Conservation (phyloP, 208 protist species). For the Polymyxa betae region DNA sequence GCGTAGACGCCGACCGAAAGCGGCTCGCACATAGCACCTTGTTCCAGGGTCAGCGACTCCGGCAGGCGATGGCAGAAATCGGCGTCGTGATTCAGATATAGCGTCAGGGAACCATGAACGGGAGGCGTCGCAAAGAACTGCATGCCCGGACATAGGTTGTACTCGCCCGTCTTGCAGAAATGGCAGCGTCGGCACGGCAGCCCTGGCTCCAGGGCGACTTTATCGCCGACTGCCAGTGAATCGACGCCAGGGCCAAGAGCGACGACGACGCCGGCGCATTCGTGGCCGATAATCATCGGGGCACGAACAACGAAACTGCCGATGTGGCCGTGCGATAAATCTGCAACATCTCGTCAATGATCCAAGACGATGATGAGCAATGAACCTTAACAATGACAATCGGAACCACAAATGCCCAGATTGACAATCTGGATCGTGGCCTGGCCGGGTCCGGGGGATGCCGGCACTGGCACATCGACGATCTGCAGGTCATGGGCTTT, state of each 20-base stretch:
- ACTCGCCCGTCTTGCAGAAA: neutral
- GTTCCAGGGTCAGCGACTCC: neutral
- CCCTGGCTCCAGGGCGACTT: conserved; percentile 33
- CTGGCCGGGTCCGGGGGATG: neutral
- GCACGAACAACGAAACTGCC: neutral
- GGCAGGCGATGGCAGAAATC: conserved; percentile 13
- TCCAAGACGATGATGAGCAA: no score
- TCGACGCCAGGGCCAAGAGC: neutral
- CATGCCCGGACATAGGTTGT: conserved; percentile 47
- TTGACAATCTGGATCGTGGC: neutral
- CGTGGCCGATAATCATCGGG: conserved; percentile 56
- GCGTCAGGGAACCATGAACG: neutral
- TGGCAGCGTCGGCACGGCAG: conserved; percentile 17
- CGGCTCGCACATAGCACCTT: conserved; percentile 55
- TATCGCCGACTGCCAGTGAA: conserved; percentile 35
- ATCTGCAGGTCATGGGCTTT: neutral
- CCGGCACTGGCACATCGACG: neutral
- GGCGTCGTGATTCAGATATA: neutral
- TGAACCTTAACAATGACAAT: neutral
- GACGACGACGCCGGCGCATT: conserved; percentile 10
- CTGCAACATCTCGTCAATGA: neutral
- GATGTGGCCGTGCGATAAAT: conserved; percentile 8
- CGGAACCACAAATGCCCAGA: conserved; percentile 36
- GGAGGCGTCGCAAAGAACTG: conserved; percentile 56
- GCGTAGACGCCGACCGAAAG: conserved; percentile 49